Conservation (phyloP, 345 rosid genomes). For the Aquilaria sinensis region DNA sequence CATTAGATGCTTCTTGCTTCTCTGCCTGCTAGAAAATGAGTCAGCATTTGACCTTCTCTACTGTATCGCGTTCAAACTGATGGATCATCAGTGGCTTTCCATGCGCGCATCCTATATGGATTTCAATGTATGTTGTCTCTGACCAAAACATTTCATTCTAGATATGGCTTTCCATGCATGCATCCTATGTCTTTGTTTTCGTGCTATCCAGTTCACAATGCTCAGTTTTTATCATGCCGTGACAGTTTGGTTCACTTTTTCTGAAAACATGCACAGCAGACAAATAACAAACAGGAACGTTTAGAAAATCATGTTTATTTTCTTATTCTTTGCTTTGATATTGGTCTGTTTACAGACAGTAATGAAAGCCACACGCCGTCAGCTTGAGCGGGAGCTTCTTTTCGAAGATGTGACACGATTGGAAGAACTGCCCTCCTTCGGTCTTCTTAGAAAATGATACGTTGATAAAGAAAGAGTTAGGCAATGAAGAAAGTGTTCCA, state of each 20-base stretch:
- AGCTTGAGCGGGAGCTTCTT: constrained; percentile 86
- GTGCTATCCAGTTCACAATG: background rate
- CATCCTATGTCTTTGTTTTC: too few relatives aligned
- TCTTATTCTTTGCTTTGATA: background rate
- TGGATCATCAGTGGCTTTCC: constrained; percentile 93
- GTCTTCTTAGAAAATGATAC: constrained; percentile 46
- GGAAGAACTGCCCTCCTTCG: constrained; percentile 80
- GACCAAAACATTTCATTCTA: constrained; percentile 3
- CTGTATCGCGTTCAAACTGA: constrained; percentile 94
- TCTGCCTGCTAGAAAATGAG: constrained; percentile 58
- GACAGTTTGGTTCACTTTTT: too few relatives aligned
- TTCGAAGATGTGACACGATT: constrained; percentile 57
- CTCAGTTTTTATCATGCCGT: background rate
- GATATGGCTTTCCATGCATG: background rate
- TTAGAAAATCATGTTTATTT: background rate
- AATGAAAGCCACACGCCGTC: constrained; percentile 82
- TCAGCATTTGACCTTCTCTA: constrained; percentile 92
- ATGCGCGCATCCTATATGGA: constrained; percentile 99
- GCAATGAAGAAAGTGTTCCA: too few relatives aligned
- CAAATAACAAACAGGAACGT: too few relatives aligned
- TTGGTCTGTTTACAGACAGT: constrained; percentile 41
- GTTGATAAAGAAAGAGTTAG: too few relatives aligned
- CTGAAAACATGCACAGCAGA: too few relatives aligned
- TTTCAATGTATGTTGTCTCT: constrained; percentile 60
- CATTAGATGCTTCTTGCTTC: background rate